phyloP scores from a whole-genome alignment of 2,329 filamentous ascomycete genomes.

The Ophiocordyceps australis region DNA sequence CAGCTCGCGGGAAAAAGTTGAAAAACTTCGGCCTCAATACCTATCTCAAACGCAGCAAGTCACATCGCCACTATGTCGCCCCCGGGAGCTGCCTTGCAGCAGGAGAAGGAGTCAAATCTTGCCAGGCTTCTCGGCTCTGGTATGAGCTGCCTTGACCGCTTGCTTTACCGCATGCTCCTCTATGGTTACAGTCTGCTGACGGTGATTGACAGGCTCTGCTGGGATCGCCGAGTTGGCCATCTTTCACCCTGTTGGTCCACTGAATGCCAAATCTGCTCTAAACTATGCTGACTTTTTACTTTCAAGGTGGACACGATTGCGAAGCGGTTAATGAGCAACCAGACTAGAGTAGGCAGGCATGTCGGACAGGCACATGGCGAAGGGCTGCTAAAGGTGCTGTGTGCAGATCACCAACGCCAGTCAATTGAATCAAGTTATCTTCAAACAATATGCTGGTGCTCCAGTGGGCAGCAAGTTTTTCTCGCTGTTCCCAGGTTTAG shows the following conservation, averaged over 20 bases:
- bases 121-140: conserved; percentile 86
- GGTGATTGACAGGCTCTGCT: conserved; percentile 48
- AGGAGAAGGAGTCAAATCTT: conserved; percentile 69
- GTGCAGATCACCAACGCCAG: conserved; percentile 16
- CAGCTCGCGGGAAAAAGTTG: no score
- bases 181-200: no score
- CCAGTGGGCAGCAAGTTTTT: conserved; percentile 63
- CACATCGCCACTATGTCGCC: conserved; percentile 38
- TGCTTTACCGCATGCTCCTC: background rate
- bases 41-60: no score
- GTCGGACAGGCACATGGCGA: background rate
- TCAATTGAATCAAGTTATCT: conserved; percentile 79
- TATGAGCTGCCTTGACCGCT: conserved; percentile 14
- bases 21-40: no score
- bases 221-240: conserved; percentile 86
- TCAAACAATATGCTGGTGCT: conserved; percentile 71
- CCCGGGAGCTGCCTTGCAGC: conserved; percentile 20
- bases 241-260: conserved; percentile 61
- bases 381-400: conserved; percentile 4
- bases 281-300: conserved; percentile 1
- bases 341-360: conserved; percentile 36
- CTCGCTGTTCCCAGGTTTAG: conserved; percentile 89
- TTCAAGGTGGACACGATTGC: conserved; percentile 85
- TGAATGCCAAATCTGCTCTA: background rate
- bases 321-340: conserved; percentile 98